Evolutionary conservation across 176 grass and related monocot genomes (phyloP).

Genomic region (Carex kokanica): DNA sequence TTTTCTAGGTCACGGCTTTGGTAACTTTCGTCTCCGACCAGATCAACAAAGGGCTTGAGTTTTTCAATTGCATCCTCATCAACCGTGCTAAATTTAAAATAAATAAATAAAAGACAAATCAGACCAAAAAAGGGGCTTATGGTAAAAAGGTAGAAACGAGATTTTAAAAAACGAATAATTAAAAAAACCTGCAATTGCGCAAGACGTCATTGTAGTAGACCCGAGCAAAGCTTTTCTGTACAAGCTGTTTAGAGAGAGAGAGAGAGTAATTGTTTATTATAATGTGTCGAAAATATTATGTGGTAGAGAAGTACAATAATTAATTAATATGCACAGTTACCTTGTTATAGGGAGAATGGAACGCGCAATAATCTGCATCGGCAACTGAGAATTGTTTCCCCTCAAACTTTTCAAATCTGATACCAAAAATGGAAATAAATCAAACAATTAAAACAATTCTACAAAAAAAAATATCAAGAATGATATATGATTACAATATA

Average conservation of each 20-base stretch:
- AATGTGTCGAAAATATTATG: neutral
- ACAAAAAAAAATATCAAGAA: slow-evolving; percentile 7
- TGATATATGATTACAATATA: slow-evolving; percentile 11
- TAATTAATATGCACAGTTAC: slow-evolving; percentile 34
- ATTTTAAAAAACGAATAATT: slow-evolving; percentile 9
- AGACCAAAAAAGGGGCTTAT: neutral
- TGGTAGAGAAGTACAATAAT: neutral
- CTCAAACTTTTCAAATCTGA: slow-evolving; percentile 77
- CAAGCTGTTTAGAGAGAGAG: slow-evolving; percentile 48
- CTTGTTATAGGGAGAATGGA: slow-evolving; percentile 99
- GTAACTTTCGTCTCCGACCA: slow-evolving; percentile 53
- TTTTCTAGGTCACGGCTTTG: slow-evolving; percentile 67
- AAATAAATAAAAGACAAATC: slow-evolving; percentile 17
- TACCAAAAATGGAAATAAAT: neutral
- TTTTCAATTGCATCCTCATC: slow-evolving; percentile 65
- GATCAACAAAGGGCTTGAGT: slow-evolving; percentile 50
- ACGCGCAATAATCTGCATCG: slow-evolving; percentile 80
- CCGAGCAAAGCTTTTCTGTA: slow-evolving; percentile 91
- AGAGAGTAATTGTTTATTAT: neutral
- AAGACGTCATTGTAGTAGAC: slow-evolving; percentile 89
- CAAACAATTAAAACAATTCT: slow-evolving; percentile 15
- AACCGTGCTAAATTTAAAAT: slow-evolving; percentile 47
- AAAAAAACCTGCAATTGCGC: slow-evolving; percentile 65
- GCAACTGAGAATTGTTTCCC: slow-evolving; percentile 74
- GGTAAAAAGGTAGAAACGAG: slow-evolving; percentile 2